These are phyloP conservation scores for Coelastrella sp. DNA, from an alignment of 139 green algal species.

Conservation along the genomic window DNA sequence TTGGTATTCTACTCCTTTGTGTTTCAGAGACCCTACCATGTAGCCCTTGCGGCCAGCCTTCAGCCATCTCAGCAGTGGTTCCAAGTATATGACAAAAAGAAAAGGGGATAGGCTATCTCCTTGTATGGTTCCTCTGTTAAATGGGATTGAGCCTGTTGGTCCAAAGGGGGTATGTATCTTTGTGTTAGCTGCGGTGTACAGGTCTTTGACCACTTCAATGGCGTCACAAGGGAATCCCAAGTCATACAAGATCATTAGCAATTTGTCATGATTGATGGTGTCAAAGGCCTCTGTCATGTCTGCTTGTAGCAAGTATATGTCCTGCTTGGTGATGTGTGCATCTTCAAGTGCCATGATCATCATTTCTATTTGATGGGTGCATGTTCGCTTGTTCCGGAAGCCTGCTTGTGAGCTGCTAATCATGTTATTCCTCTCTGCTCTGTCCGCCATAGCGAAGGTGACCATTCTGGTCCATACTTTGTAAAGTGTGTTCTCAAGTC, in stretches of 20 bases:
- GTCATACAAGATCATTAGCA: too few relatives aligned
- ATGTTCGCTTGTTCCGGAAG: slow-evolving; percentile 45
- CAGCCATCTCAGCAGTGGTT: too few relatives aligned
- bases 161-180: slow-evolving; percentile 21
- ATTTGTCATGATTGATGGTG: slow-evolving; percentile 55
- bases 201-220: too few relatives aligned
- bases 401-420: slow-evolving; percentile 52
- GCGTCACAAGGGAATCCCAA: too few relatives aligned
- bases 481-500: slow-evolving; percentile 49
- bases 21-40: neutral
- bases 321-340: neutral
- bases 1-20: neutral
- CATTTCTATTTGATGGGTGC: slow-evolving; percentile 9
- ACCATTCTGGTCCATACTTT: too few relatives aligned
- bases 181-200: slow-evolving; percentile 55
- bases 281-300: too few relatives aligned
- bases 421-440: slow-evolving; percentile 45
- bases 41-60: too few relatives aligned
- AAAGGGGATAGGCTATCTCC: slow-evolving; percentile 58
- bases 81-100: slow-evolving; percentile 41
- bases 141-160: slow-evolving; percentile 1
- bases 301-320: slow-evolving; percentile 53
- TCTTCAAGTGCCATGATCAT: slow-evolving; percentile 53
- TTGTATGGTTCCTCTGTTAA: slow-evolving; percentile 57
- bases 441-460: slow-evolving; percentile 14